These are phyloP conservation scores for Laburnicola sp. DNA, from an alignment of 2,329 filamentous ascomycete genomes.

Conservation along the genomic window DNA sequence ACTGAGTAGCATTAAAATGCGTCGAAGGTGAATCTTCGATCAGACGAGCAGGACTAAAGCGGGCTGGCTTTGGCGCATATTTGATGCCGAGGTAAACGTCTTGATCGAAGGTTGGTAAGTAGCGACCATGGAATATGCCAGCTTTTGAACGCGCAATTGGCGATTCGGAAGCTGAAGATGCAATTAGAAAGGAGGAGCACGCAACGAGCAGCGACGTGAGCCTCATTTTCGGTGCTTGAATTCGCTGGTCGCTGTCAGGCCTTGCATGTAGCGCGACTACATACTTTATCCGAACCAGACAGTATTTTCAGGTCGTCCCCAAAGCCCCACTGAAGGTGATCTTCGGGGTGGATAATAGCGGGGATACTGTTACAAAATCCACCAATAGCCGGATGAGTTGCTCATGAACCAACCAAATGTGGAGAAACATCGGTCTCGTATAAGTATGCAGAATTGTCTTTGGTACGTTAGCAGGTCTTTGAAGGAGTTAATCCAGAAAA, in stretches of 20 bases:
- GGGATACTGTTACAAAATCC: background rate
- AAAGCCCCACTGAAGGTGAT: background rate
- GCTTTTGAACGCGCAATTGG: conserved; percentile 28
- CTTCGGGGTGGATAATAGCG: background rate
- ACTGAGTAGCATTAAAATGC: conserved; percentile 25
- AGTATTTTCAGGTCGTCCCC: background rate
- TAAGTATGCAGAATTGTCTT: too few species aligned
- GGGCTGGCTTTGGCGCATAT: conserved; percentile 32
- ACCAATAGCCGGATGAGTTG: conserved; percentile 6
- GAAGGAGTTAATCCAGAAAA: too few species aligned
- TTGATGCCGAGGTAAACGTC: conserved; percentile 38
- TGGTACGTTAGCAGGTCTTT: too few species aligned
- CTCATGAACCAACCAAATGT: background rate
- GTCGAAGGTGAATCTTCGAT: conserved; percentile 15
- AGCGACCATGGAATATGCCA: conserved; percentile 32
- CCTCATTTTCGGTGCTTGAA: background rate
- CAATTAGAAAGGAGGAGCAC: background rate
- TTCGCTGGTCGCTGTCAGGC: too few species aligned
- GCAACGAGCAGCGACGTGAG: background rate
- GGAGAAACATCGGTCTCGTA: too few species aligned
- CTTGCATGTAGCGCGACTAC: background rate
- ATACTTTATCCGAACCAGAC: background rate
- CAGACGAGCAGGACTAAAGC: conserved; percentile 29
- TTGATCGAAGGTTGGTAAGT: conserved; percentile 33
- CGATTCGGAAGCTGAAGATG: background rate